Evolutionary conservation across 257 asterid genomes (phyloP).

Genomic region (Petunia secreta): DNA sequence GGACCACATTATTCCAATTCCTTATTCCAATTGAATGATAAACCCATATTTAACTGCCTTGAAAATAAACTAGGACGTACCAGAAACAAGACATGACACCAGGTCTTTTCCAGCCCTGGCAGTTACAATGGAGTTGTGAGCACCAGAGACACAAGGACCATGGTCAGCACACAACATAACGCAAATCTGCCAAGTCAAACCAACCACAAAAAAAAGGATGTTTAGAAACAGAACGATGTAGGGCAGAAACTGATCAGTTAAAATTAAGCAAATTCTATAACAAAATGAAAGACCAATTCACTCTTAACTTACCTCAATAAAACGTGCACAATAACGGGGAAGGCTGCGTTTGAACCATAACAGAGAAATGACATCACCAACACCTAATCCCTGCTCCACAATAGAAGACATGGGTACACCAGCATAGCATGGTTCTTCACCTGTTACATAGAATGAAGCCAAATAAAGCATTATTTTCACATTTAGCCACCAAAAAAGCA

Average conservation of each 20-base stretch:
- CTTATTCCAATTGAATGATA: constrained; percentile 17
- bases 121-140: constrained; percentile 95
- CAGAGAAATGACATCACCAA: constrained; percentile 94
- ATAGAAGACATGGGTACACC: constrained; percentile 98
- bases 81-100: constrained; percentile 96
- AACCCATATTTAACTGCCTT: neutral
- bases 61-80: constrained; percentile 40
- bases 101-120: constrained; percentile 99
- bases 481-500: neutral
- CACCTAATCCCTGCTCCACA: constrained; percentile 96
- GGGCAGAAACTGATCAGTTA: neutral
- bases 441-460: constrained; percentile 45
- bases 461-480: constrained; percentile 20
- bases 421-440: constrained; percentile 95
- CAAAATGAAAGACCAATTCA: constrained; percentile 11
- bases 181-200: constrained; percentile 69
- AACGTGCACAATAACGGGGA: constrained; percentile 95
- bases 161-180: constrained; percentile 98
- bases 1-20: constrained; percentile 26
- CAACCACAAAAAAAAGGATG: constrained; percentile 22
- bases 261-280: constrained; percentile 1
- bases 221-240: constrained; percentile 20
- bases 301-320: constrained; percentile 74
- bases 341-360: constrained; percentile 99
- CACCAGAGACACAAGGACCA: constrained; percentile 99